Percentiles rank a stretch among this genome's conserved stretches.
Evolutionary conservation across 106 monocot genomes (phyloP).

Genomic region (Dendrobium chrysotoxum): DNA sequence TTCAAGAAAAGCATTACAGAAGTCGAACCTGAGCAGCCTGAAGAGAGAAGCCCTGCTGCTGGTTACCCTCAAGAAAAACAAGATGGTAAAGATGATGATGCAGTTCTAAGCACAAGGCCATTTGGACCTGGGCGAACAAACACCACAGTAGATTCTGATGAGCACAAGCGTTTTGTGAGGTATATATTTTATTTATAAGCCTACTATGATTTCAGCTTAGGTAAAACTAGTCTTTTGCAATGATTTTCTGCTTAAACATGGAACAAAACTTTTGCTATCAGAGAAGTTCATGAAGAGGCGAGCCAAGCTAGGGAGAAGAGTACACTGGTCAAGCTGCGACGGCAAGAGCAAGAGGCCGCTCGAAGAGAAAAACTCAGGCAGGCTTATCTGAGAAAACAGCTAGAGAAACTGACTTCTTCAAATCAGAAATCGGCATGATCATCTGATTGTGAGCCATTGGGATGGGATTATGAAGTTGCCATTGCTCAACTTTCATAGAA

Average conservation of each 20-base stretch:
- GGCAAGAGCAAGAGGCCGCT: conserved; percentile 70
- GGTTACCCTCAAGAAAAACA: conserved; percentile 12
- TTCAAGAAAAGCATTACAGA: conserved; percentile 57
- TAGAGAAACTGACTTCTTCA: conserved; percentile 56
- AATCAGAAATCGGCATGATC: conserved; percentile 21
- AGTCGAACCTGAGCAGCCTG: conserved; percentile 22
- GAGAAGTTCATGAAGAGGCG: conserved; percentile 95
- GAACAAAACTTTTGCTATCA: conserved; percentile 14
- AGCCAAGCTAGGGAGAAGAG: conserved; percentile 70
- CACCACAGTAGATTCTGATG: conserved; percentile 45
- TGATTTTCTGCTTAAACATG: background rate
- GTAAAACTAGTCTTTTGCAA: background rate
- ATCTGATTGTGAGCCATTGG: too few relatives aligned
- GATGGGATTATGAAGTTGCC: background rate
- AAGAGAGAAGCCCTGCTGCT: conserved; percentile 5
- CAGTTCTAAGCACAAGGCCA: conserved; percentile 20
- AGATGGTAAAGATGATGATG: conserved; percentile 30
- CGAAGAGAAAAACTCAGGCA: conserved; percentile 78
- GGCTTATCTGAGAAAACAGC: conserved; percentile 80
- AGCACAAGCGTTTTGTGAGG: conserved; percentile 89
- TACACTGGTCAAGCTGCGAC: conserved; percentile 49
- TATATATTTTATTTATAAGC: conserved; percentile 12
- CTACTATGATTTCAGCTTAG: background rate
- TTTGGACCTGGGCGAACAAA: conserved; percentile 45
- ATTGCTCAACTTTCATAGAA: too few relatives aligned